Percentiles rank a stretch among this genome's conserved stretches.
Evolutionary conservation across 345 rosid genomes (phyloP).

Genomic region (Arabidopsis arenosa): DNA sequence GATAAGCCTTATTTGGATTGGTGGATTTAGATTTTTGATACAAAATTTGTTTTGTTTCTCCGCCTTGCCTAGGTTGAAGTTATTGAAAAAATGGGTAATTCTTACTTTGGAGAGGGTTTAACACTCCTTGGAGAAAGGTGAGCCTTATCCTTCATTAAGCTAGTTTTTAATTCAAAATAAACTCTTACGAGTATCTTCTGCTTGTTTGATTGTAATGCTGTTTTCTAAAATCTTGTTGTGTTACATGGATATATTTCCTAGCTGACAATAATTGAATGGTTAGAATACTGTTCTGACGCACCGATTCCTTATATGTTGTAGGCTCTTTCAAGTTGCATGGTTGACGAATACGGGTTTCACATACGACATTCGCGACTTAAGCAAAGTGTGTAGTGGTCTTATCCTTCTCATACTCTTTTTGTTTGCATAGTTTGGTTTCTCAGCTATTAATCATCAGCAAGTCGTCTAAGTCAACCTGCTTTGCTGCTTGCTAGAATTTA

Average conservation of each 20-base stretch:
- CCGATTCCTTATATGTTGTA: slow-evolving; percentile 56
- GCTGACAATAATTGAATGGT: not conserved
- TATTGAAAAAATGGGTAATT: slow-evolving; percentile 58
- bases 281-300: slow-evolving; percentile 44
- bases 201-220: not conserved
- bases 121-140: slow-evolving; percentile 86
- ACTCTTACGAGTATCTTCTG: not conserved
- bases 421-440: not conserved
- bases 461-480: not conserved
- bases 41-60: slow-evolving; percentile 9
- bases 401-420: slow-evolving; percentile 23
- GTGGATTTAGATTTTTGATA: not conserved
- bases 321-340: slow-evolving; percentile 97
- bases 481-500: not conserved
- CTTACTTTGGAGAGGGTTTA: slow-evolving; percentile 90
- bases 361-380: slow-evolving; percentile 71
- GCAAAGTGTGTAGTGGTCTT: slow-evolving; percentile 68
- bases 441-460: slow-evolving; percentile 12
- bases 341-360: slow-evolving; percentile 80
- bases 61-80: slow-evolving; percentile 57
- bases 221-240: not conserved
- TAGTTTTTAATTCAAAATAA: slow-evolving; percentile 23
- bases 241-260: not conserved
- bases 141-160: not conserved
- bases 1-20: not conserved